Evolutionary conservation across 1,284 basidiomycete genomes (phyloP).

Genomic region (Moesziomyces parantarcticus): DNA sequence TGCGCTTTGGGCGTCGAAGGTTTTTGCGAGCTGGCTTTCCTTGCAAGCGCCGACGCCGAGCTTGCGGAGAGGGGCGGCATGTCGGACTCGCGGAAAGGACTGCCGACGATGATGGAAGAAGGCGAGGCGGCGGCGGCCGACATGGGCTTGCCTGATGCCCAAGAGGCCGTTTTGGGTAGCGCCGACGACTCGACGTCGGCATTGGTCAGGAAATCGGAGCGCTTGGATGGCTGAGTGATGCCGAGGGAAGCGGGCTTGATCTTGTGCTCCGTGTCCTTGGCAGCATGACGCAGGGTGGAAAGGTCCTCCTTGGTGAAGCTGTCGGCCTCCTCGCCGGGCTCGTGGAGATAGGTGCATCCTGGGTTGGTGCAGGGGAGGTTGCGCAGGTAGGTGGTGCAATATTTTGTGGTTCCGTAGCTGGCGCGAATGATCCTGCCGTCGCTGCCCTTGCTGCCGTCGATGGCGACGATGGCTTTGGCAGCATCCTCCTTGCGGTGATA

Average conservation of each 20-base stretch:
- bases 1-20: slow-evolving; percentile 33
- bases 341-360: slow-evolving; percentile 92
- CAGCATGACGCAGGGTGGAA: slow-evolving; percentile 64
- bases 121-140: slow-evolving; percentile 24
- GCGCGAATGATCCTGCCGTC: slow-evolving; percentile 76
- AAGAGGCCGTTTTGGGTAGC: slow-evolving; percentile 65
- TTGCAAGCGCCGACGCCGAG: slow-evolving; percentile 38
- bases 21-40: slow-evolving; percentile 51
- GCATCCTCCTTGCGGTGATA: slow-evolving; percentile 96
- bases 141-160: slow-evolving; percentile 63
- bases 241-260: slow-evolving; percentile 59
- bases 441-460: slow-evolving; percentile 81
- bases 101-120: slow-evolving; percentile 35
- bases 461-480: slow-evolving; percentile 87
- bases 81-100: slow-evolving; percentile 57
- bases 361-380: slow-evolving; percentile 86
- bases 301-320: slow-evolving; percentile 73
- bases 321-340: slow-evolving; percentile 98
- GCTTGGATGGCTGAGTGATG: slow-evolving; percentile 44
- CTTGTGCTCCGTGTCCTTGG: slow-evolving; percentile 66
- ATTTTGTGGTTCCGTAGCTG: slow-evolving; percentile 96
- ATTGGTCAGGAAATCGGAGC: slow-evolving; percentile 27
- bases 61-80: slow-evolving; percentile 58
- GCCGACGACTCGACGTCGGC: slow-evolving; percentile 55
- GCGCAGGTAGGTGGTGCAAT: slow-evolving; percentile 95